Percentiles rank a stretch among this genome's conserved stretches.
Conservation (phyloP, 2,329 filamentous ascomycete genomes). For the Grosmannia clavigera region DNA sequence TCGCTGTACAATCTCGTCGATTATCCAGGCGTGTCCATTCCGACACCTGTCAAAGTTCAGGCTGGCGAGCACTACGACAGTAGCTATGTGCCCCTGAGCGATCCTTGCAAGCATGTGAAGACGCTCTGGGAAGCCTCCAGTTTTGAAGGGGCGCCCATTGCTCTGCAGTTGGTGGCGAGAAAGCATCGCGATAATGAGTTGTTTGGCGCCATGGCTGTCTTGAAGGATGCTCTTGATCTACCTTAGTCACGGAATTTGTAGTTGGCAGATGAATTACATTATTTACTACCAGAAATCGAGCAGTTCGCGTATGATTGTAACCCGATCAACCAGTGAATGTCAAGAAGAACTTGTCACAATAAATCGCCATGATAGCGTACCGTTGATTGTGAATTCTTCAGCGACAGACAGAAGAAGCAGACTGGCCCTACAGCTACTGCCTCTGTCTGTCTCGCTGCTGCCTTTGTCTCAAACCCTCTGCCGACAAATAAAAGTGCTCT, state of each 20-base stretch:
- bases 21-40: slow-evolving; percentile 50
- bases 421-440: too few relatives aligned
- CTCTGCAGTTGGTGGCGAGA: slow-evolving; percentile 39
- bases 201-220: slow-evolving; percentile 2
- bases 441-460: too few relatives aligned
- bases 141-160: slow-evolving; percentile 36
- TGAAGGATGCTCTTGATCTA: not conserved
- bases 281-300: too few relatives aligned
- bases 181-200: slow-evolving; percentile 36
- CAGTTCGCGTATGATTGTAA: too few relatives aligned
- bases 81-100: slow-evolving; percentile 16
- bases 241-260: not conserved
- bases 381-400: too few relatives aligned
- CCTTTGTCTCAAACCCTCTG: too few relatives aligned
- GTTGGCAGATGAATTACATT: too few relatives aligned
- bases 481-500: too few relatives aligned
- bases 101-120: slow-evolving; percentile 14
- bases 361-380: too few relatives aligned
- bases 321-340: too few relatives aligned
- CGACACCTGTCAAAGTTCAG: slow-evolving; percentile 24
- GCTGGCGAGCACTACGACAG: slow-evolving; percentile 17
- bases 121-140: slow-evolving; percentile 27
- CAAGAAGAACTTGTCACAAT: too few relatives aligned
- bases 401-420: too few relatives aligned
- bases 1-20: slow-evolving; percentile 58